phyloP scores from a whole-genome alignment of 768 basidiomycete species.

The Xerocomus potaroensis region DNA sequence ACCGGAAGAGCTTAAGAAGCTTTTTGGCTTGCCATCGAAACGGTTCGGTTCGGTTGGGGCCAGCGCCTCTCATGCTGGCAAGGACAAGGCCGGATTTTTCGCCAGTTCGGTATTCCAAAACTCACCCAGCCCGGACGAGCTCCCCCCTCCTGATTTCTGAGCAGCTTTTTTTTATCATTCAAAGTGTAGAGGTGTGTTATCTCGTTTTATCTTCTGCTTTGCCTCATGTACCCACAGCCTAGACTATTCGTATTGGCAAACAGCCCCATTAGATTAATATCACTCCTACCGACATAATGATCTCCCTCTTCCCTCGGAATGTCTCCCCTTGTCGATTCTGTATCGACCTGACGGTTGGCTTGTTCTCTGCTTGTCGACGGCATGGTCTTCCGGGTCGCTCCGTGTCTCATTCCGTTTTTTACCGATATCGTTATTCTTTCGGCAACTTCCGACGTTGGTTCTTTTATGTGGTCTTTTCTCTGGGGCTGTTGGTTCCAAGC shows the following conservation, averaged over 20 bases:
- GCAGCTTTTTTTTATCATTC: conserved; percentile 34
- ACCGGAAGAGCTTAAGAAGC: conserved; percentile 35
- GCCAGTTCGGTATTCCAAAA: conserved; percentile 84
- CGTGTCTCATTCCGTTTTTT: conserved; percentile 26
- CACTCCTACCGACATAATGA: conserved; percentile 30
- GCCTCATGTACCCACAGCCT: conserved; percentile 22
- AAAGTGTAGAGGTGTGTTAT: conserved; percentile 38
- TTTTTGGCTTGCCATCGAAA: conserved; percentile 31
- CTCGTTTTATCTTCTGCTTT: background rate
- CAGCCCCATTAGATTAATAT: conserved; percentile 37
- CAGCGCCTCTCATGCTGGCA: conserved; percentile 21
- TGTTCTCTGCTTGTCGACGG: conserved; percentile 6
- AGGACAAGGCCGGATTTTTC: conserved; percentile 51
- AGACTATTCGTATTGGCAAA: conserved; percentile 37
- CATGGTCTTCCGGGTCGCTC: conserved; percentile 18
- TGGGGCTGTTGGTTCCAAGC: conserved; percentile 32
- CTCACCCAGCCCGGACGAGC: conserved; percentile 78
- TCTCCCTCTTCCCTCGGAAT: conserved; percentile 23
- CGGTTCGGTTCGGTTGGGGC: conserved; percentile 28
- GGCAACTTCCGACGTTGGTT: conserved; percentile 34
- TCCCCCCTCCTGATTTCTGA: conserved; percentile 63
- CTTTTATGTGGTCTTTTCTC: conserved; percentile 23
- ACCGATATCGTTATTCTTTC: conserved; percentile 42
- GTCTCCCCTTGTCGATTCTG: conserved; percentile 23
- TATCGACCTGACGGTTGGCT: conserved; percentile 1